phyloP scores from a whole-genome alignment of 768 basidiomycete species.

The Lentinula lateritia region DNA sequence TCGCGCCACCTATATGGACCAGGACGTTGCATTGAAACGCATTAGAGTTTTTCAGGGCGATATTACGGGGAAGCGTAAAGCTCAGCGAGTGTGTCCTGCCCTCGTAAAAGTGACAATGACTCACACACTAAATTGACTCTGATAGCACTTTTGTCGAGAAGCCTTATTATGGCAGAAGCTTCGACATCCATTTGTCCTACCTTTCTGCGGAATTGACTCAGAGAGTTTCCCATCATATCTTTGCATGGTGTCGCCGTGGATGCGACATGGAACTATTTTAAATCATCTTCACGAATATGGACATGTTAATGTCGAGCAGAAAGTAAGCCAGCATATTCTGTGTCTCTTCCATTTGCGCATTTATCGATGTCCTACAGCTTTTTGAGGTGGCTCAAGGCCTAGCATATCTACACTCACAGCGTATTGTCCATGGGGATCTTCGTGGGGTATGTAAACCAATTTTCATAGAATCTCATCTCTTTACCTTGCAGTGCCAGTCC shows the following conservation, averaged over 20 bases:
- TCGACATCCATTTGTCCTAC: constrained; percentile 11
- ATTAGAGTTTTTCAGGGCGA: constrained; percentile 8
- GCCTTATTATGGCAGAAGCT: constrained; percentile 14
- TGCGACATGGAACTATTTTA: constrained; percentile 8
- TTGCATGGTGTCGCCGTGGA: constrained; percentile 11
- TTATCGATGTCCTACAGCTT: not conserved
- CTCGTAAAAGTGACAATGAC: not conserved
- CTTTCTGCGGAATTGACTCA: constrained; percentile 12
- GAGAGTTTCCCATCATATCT: constrained; percentile 7
- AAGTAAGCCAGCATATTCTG: not conserved
- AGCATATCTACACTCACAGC: constrained; percentile 7
- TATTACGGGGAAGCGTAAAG: not conserved
- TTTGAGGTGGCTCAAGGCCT: constrained; percentile 9
- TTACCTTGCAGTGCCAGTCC: constrained; percentile 6
- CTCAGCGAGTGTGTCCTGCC: not conserved
- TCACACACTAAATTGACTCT: not conserved
- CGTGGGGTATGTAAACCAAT: constrained; percentile 1
- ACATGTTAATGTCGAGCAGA: constrained; percentile 1
- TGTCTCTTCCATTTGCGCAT: not conserved
- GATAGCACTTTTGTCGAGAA: constrained; percentile 10
- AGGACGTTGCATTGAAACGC: constrained; percentile 9
- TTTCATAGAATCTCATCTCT: not conserved
- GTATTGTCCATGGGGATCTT: constrained; percentile 10
- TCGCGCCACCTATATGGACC: constrained; percentile 8
- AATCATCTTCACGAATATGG: constrained; percentile 1